A percentile compares a stretch with the other conserved stretches of the same genome.
These are phyloP conservation scores for Peniophora sp. DNA, from an alignment of 1,284 basidiomycete genomes.

Conservation along the genomic window DNA sequence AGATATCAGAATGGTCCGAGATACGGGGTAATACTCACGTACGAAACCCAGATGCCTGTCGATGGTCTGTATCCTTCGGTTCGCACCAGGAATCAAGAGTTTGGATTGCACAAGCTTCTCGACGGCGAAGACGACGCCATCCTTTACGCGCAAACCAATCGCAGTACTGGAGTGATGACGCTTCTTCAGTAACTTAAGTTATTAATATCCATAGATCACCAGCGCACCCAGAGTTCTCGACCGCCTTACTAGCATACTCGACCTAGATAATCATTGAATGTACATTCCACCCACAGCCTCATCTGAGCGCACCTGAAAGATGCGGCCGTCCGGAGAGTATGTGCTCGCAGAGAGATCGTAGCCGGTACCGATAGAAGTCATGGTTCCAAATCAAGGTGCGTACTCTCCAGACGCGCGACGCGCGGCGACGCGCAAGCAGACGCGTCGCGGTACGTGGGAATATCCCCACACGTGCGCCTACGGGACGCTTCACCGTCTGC, in stretches of 20 bases:
- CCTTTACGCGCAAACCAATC: constrained; percentile 87
- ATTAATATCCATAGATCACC: not conserved
- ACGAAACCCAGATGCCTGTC: constrained; percentile 93
- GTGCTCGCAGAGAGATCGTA: constrained; percentile 98
- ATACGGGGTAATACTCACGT: constrained; percentile 1
- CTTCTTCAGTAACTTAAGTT: no score
- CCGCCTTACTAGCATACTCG: constrained; percentile 97
- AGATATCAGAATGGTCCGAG: not conserved
- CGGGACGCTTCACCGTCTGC: no score
- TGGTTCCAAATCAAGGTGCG: constrained; percentile 26
- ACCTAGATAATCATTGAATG: constrained; percentile 45
- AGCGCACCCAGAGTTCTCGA: constrained; percentile 90
- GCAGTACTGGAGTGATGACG: constrained; percentile 60
- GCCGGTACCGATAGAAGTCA: constrained; percentile 97
- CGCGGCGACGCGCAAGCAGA: constrained; percentile 27
- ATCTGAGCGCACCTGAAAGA: constrained; percentile 74
- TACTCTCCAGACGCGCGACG: not conserved
- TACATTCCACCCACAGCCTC: not conserved
- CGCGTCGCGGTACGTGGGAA: constrained; percentile 22
- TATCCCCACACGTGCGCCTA: constrained; percentile 1
- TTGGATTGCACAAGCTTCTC: constrained; percentile 99
- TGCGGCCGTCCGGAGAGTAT: constrained; percentile 96
- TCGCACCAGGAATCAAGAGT: constrained; percentile 88
- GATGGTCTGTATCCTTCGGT: constrained; percentile 88
- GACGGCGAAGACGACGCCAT: constrained; percentile 90